Conservation (phyloP, 2,329 filamentous ascomycete species). For the Neonectria coccinea region DNA sequence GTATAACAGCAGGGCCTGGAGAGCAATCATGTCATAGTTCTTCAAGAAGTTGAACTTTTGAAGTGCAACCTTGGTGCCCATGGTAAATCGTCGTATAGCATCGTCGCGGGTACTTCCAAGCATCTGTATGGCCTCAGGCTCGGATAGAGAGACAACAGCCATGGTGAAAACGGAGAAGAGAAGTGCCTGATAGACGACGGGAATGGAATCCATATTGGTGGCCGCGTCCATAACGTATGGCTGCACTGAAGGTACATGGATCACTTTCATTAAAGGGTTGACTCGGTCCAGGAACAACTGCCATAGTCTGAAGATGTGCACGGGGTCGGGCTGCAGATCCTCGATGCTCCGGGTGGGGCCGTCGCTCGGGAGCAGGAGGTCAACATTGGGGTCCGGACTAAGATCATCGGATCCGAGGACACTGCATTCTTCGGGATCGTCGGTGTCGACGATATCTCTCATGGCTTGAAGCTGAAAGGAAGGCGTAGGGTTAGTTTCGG, state of each 20-base stretch:
- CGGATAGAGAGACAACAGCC: constrained; percentile 66
- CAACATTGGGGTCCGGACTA: constrained; percentile 65
- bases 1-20: constrained; percentile 71
- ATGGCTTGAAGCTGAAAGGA: constrained; percentile 64
- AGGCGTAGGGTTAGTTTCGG: constrained; percentile 55
- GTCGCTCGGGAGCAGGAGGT: constrained; percentile 60
- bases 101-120: constrained; percentile 63
- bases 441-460: constrained; percentile 67
- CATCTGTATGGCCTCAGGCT: constrained; percentile 66
- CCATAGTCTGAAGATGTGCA: constrained; percentile 79
- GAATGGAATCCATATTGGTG: constrained; percentile 65
- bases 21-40: constrained; percentile 66
- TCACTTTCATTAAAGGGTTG: constrained; percentile 77
- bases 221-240: constrained; percentile 73
- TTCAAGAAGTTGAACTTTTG: constrained; percentile 68
- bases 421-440: constrained; percentile 61
- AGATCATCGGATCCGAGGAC: constrained; percentile 61
- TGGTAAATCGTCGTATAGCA: constrained; percentile 64
- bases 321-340: constrained; percentile 72
- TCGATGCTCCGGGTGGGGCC: constrained; percentile 55
- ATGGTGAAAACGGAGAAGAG: constrained; percentile 75
- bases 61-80: constrained; percentile 63
- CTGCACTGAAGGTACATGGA: constrained; percentile 78
- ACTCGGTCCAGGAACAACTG: constrained; percentile 80
- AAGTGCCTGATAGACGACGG: constrained; percentile 69